phyloP scores from a whole-genome alignment of 2,329 filamentous ascomycete species.

The Fusarium sp. region DNA sequence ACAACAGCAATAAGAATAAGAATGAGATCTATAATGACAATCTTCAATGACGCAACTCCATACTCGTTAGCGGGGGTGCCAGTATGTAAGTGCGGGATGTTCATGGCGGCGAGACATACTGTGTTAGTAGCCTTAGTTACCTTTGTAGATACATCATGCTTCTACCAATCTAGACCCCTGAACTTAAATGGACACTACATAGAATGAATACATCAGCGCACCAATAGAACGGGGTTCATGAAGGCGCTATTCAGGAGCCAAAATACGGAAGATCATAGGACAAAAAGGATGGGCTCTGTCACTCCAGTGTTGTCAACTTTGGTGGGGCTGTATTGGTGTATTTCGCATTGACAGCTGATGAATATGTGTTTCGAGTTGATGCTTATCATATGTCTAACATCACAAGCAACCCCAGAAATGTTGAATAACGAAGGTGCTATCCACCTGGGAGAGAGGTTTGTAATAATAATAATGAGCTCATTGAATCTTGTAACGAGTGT shows the following conservation, averaged over 20 bases:
- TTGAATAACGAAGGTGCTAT: neutral
- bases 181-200: neutral
- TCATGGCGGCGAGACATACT: neutral
- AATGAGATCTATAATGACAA: neutral
- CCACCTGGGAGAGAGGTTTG: neutral
- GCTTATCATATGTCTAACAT: neutral
- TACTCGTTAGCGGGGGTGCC: neutral
- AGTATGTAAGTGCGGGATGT: neutral
- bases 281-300: neutral
- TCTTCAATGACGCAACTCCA: neutral
- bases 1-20: neutral
- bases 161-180: neutral
- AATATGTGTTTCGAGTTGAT: neutral
- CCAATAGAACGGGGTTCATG: neutral
- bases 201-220: neutral
- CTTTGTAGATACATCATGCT: neutral
- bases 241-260: neutral
- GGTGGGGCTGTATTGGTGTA: neutral
- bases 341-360: neutral
- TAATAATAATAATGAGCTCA: neutral
- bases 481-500: slow-evolving; percentile 28
- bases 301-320: neutral
- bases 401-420: neutral
- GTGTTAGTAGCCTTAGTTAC: neutral
- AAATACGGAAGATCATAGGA: neutral